phyloP scores from a whole-genome alignment of 2,329 filamentous ascomycete genomes.

The Fonsecaea pugnacius region DNA sequence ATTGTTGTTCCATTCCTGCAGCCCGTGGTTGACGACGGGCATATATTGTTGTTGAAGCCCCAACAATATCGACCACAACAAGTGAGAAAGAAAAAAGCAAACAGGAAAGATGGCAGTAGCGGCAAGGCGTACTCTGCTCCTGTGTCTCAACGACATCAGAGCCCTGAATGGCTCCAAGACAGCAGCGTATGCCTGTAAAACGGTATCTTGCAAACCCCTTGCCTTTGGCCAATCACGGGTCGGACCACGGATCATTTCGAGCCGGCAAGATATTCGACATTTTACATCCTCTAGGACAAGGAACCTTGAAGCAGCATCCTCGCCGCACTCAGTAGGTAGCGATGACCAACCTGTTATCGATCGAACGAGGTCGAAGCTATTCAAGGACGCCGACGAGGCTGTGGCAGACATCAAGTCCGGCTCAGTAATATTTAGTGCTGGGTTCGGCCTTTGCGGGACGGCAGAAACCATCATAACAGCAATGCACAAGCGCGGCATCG shows the following conservation, averaged over 20 bases:
- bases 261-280: slow-evolving; percentile 22
- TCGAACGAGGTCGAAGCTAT: slow-evolving; percentile 43
- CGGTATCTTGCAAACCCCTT: slow-evolving; percentile 10
- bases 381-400: slow-evolving; percentile 64
- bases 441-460: slow-evolving; percentile 81
- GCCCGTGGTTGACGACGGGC: background rate
- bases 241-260: slow-evolving; percentile 15
- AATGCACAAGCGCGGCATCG: slow-evolving; percentile 63
- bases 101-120: slow-evolving; percentile 13
- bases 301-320: slow-evolving; percentile 22
- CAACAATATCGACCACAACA: background rate
- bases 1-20: slow-evolving; percentile 11
- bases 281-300: slow-evolving; percentile 25
- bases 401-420: slow-evolving; percentile 72
- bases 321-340: background rate
- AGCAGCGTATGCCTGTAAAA: slow-evolving; percentile 9
- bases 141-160: slow-evolving; percentile 29
- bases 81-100: background rate
- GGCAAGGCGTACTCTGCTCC: slow-evolving; percentile 27
- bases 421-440: slow-evolving; percentile 73
- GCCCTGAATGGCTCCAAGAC: slow-evolving; percentile 3
- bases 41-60: background rate
- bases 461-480: slow-evolving; percentile 72
- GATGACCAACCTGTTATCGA: slow-evolving; percentile 26
- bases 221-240: slow-evolving; percentile 20